A percentile compares a stretch with the other conserved stretches of the same genome.
phyloP scores from a whole-genome alignment of 1,139 yeast genomes.

The Diutina sp. region DNA sequence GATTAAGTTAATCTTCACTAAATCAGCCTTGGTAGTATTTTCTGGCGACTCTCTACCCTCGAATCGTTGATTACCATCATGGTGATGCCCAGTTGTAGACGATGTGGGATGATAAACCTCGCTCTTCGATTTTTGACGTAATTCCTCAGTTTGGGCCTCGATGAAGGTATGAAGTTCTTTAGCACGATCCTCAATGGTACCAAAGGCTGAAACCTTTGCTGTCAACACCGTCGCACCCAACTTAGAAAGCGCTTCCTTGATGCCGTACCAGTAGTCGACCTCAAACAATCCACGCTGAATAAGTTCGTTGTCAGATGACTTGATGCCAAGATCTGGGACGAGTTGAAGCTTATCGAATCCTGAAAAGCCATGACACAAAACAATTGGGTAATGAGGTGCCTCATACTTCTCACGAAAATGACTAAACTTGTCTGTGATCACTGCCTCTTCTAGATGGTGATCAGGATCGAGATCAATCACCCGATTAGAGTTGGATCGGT shows the following conservation, averaged over 20 bases:
- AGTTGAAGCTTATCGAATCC: constrained; percentile 59
- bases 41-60: constrained; percentile 3
- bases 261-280: constrained; percentile 74
- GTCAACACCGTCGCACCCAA: constrained; percentile 60
- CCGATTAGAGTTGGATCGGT: neutral
- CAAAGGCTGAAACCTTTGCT: constrained; percentile 77
- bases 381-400: constrained; percentile 47
- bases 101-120: constrained; percentile 4
- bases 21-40: constrained; percentile 10
- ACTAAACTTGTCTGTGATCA: neutral
- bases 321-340: constrained; percentile 10
- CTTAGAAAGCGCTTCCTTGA: constrained; percentile 43
- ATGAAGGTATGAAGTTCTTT: constrained; percentile 40
- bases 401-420: constrained; percentile 10
- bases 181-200: constrained; percentile 62
- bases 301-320: constrained; percentile 3
- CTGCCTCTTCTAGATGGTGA: neutral
- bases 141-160: constrained; percentile 21
- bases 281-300: constrained; percentile 4
- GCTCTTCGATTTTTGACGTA: constrained; percentile 14
- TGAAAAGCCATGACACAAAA: constrained; percentile 73
- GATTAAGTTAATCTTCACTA: constrained; percentile 48
- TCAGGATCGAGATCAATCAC: neutral
- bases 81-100: neutral
- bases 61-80: neutral